These are phyloP conservation scores for Xylariales sp. DNA, from an alignment of 2,329 filamentous ascomycete genomes.

Conservation along the genomic window DNA sequence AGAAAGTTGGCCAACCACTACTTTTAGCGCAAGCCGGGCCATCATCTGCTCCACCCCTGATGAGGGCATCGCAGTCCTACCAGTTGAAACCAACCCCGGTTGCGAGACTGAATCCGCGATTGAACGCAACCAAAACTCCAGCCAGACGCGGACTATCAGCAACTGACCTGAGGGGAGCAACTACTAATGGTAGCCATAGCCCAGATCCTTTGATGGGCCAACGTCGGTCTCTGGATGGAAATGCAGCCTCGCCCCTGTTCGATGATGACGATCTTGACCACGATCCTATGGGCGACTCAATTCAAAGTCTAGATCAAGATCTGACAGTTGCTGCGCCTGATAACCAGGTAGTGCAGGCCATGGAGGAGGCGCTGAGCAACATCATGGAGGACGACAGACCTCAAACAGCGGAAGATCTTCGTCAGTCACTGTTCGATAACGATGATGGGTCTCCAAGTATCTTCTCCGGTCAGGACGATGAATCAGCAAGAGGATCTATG, in stretches of 20 bases:
- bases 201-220: slow-evolving; percentile 36
- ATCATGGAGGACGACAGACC: slow-evolving; percentile 79
- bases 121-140: slow-evolving; percentile 24
- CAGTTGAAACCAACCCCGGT: slow-evolving; percentile 41
- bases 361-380: slow-evolving; percentile 86
- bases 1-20: slow-evolving; percentile 21
- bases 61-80: slow-evolving; percentile 32
- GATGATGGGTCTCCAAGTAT: slow-evolving; percentile 46
- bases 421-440: slow-evolving; percentile 62
- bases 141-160: slow-evolving; percentile 41
- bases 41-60: slow-evolving; percentile 21
- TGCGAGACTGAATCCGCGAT: slow-evolving; percentile 34
- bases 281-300: slow-evolving; percentile 65
- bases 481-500: slow-evolving; percentile 41
- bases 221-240: slow-evolving; percentile 69
- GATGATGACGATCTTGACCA: slow-evolving; percentile 77
- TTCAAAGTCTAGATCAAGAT: slow-evolving; percentile 75
- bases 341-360: slow-evolving; percentile 79
- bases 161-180: slow-evolving; percentile 39
- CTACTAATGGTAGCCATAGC: slow-evolving; percentile 31
- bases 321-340: slow-evolving; percentile 60
- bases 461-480: slow-evolving; percentile 50
- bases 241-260: slow-evolving; percentile 55
- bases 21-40: slow-evolving; percentile 19
- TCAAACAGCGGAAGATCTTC: slow-evolving; percentile 58